Percentiles rank a stretch among this genome's conserved stretches.
Evolutionary conservation across 177 flowering plant genomes (phyloP).

Genomic region (Vitis hybrid): DNA sequence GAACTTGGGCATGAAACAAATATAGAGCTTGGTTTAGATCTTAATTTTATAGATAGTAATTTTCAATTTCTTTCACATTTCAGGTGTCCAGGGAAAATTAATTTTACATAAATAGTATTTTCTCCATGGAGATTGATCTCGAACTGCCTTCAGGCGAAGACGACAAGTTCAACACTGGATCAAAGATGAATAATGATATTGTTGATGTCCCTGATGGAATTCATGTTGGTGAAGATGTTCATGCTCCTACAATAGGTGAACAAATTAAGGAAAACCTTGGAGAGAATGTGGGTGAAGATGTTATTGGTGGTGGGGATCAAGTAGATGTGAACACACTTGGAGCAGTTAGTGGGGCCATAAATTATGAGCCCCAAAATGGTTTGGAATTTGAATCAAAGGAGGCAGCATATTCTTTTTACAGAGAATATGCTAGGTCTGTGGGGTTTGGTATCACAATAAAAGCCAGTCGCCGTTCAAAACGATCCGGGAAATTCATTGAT

Average conservation of each 20-base stretch:
- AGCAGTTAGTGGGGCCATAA: neutral
- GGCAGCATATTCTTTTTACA: constrained; percentile 39
- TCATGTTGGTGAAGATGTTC: constrained; percentile 3
- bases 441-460: constrained; percentile 43
- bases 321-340: constrained; percentile 3
- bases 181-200: constrained; percentile 5
- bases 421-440: constrained; percentile 39
- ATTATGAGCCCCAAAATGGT: constrained; percentile 28
- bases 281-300: constrained; percentile 8
- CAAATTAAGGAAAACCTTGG: constrained; percentile 4
- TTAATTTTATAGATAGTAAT: neutral
- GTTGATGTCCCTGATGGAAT: constrained; percentile 2
- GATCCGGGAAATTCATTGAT: constrained; percentile 45
- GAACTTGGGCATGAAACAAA: neutral
- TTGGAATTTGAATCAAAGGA: constrained; percentile 42
- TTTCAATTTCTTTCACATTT: too few relatives aligned
- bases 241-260: constrained; percentile 13
- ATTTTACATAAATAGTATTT: neutral
- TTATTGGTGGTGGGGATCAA: constrained; percentile 4
- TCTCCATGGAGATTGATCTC: constrained; percentile 38
- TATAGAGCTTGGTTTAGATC: neutral
- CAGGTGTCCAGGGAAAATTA: neutral
- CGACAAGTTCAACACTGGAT: constrained; percentile 15
- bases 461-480: constrained; percentile 45
- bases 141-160: constrained; percentile 26